Base-by-base conservation (phyloP, 805 yeast genomes). In the Cyberlindnera xishuangbannaensis region DNA sequence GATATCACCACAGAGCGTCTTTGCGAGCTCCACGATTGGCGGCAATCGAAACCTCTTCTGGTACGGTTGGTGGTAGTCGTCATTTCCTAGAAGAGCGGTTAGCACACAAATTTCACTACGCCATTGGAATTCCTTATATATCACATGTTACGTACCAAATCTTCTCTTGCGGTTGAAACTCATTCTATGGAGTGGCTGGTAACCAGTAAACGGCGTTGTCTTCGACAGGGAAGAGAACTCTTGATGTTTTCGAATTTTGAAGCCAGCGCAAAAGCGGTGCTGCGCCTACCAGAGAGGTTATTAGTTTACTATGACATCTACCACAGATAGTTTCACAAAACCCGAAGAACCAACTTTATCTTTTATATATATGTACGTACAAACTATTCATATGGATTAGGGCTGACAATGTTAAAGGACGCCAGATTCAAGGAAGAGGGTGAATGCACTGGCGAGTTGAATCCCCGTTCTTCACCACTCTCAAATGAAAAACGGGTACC, bases 1-100 rank as follows among this genome's bases (percentile, higher is more conserved):
- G 32, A 78, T 62, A 43, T 69, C 75, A 19, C 61, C 64, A 59
- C 71, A 61, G 48, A 73, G 56, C 27, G 66, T 67, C 47, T 62
- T 66, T 27, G 74, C 67, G 22, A 65, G 48, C 42, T 68, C 64
- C 21, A 64, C 64, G 16, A 61, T 61, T 6, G 68, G 78, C 43
- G 74, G 73, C 35, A 62, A 44, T 33, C 53, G 54, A 34, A 36
- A 37, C 32, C 50, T 44, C 37, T 52, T 52, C 26, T 47, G 34
- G 30, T 44, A 37, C 4, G 47, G 48, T n/a, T 49, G 33, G 8
- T 48, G 37, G 26, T 44, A 44, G 6, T 50, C 53, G 25, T 50
- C 51, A 27, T 42, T 39, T 14, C 43, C 54, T 46, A 25, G 24
- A 15, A 6, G n/a, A 27, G 26, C 29, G 39, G 40, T 22, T 31